A percentile compares a stretch with the other conserved stretches of the same genome.
These are phyloP conservation scores for Wallacemonas sp. DNA, from an alignment of 208 protist species.

Conservation along the genomic window DNA sequence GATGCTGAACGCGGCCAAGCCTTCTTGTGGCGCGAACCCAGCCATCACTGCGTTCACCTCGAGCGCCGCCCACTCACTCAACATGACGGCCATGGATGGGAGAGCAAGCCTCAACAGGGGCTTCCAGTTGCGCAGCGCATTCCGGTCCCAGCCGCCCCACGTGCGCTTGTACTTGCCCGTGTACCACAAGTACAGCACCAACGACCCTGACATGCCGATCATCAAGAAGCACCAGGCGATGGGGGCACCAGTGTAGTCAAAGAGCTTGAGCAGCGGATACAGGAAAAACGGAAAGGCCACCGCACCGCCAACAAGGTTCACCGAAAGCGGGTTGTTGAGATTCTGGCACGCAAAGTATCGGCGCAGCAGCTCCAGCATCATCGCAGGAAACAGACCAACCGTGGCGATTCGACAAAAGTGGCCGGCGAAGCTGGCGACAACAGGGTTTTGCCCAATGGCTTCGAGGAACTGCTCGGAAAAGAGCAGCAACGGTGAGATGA, in stretches of 20 bases:
- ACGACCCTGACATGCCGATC: conserved; percentile 38
- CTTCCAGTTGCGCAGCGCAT: conserved; percentile 59
- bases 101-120: conserved; percentile 61
- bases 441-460: conserved; percentile 43
- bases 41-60: conserved; percentile 74
- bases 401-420: conserved; percentile 59
- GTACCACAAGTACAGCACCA: conserved; percentile 55
- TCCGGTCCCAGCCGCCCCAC: conserved; percentile 63
- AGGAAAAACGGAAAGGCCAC: conserved; percentile 54
- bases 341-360: conserved; percentile 83
- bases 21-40: conserved; percentile 49
- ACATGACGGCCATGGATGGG: conserved; percentile 74
- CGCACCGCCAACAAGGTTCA: conserved; percentile 54
- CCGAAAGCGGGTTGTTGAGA: conserved; percentile 56
- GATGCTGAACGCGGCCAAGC: conserved; percentile 73
- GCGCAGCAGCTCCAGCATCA: conserved; percentile 75
- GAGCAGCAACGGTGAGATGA: conserved; percentile 46
- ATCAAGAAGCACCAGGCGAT: conserved; percentile 69
- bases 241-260: conserved; percentile 55
- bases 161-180: conserved; percentile 67
- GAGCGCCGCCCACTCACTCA: conserved; percentile 78
- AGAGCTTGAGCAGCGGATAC: conserved; percentile 36
- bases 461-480: conserved; percentile 58
- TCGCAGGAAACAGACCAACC: conserved; percentile 61
- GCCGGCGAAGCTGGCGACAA: conserved; percentile 47